Conservation (phyloP, 2,329 filamentous ascomycete genomes). For the Microascus cirrosus region DNA sequence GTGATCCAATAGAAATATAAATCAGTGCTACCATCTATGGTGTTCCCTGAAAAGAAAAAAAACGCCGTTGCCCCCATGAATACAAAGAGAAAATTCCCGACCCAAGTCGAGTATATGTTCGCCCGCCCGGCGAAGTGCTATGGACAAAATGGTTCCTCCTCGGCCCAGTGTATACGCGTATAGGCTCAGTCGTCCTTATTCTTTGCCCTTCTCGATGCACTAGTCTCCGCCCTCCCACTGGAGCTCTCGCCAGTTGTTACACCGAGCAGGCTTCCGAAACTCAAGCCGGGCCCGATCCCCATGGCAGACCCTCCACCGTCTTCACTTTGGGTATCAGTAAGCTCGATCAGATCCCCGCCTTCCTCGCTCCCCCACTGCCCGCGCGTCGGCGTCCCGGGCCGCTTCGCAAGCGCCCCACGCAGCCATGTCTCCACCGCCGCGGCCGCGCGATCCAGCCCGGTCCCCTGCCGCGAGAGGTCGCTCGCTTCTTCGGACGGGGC, state of each 20-base stretch:
- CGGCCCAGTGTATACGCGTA: neutral
- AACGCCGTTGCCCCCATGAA: neutral
- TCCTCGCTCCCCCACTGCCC: slow-evolving; percentile 22
- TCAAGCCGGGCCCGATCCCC: neutral
- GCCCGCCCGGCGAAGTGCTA: neutral
- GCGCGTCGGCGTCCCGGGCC: slow-evolving; percentile 37
- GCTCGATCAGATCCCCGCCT: slow-evolving; percentile 58
- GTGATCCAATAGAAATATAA: neutral
- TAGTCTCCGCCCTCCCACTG: neutral
- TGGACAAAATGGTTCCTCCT: neutral
- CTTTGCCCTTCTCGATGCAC: neutral
- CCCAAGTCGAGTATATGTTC: neutral
- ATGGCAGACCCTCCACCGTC: slow-evolving; percentile 27
- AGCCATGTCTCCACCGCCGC: slow-evolving; percentile 87
- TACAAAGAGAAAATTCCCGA: neutral
- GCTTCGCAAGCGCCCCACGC: slow-evolving; percentile 63
- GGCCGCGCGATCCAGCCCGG: slow-evolving; percentile 68
- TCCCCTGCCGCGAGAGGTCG: slow-evolving; percentile 25
- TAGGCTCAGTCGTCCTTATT: slow-evolving; percentile 2
- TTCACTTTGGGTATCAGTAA: slow-evolving; percentile 51
- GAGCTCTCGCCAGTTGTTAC: neutral
- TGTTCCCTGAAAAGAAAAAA: neutral
- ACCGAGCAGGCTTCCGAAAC: neutral
- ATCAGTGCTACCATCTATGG: neutral
- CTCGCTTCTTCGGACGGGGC: slow-evolving; percentile 22